phyloP scores from a whole-genome alignment of 345 rosid species.

The Citrus glauca region DNA sequence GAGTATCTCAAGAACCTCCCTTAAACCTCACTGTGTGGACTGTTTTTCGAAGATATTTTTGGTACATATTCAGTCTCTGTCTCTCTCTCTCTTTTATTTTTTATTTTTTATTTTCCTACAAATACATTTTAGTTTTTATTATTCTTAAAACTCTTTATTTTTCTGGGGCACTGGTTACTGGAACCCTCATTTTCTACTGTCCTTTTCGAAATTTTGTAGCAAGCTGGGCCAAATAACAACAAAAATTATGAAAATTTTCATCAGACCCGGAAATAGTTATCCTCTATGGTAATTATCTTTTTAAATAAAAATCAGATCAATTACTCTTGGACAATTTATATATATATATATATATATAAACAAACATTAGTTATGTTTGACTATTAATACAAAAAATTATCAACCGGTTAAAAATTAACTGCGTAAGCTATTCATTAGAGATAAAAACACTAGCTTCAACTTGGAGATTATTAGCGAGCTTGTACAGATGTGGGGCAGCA shows the following conservation, averaged over 20 bases:
- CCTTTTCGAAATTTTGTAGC: neutral
- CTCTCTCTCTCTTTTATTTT: neutral
- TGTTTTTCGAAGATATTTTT: conserved; percentile 1
- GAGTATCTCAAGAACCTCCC: conserved; percentile 21
- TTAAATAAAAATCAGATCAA: too few species aligned
- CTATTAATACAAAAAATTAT: too few species aligned
- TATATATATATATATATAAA: too few species aligned
- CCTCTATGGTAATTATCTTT: neutral
- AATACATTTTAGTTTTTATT: neutral
- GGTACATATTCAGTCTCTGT: neutral
- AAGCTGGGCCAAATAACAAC: neutral
- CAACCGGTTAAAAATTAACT: too few species aligned
- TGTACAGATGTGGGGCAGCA: too few species aligned
- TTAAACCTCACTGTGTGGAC: conserved; percentile 33
- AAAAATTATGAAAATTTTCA: neutral
- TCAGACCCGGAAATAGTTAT: neutral
- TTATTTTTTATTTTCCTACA: neutral
- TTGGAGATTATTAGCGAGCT: too few species aligned
- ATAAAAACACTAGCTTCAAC: too few species aligned
- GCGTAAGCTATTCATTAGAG: too few species aligned
- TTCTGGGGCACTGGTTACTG: neutral
- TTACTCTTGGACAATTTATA: too few species aligned
- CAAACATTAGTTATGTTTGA: too few species aligned
- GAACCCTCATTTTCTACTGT: neutral
- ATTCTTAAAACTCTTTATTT: neutral